phyloP scores from a whole-genome alignment of 495 filamentous ascomycete genomes.

The Hypoxylon fuscum region DNA sequence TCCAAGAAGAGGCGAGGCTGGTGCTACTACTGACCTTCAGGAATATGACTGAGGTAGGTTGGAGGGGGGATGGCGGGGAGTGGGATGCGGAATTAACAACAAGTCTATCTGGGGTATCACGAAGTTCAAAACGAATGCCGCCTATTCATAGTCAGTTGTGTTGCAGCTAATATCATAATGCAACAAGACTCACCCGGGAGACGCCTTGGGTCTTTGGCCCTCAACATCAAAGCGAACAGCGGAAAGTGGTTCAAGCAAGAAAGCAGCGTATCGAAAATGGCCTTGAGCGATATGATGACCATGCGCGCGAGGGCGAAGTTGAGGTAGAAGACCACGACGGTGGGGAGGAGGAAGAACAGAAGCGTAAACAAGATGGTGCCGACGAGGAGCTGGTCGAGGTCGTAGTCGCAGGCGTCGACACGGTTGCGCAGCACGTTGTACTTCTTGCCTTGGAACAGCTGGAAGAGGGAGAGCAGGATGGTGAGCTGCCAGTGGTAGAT shows the following conservation, averaged over 20 bases:
- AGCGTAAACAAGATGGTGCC: slow-evolving; percentile 97
- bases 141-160: slow-evolving; percentile 56
- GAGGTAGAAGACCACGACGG: slow-evolving; percentile 94
- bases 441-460: slow-evolving; percentile 97
- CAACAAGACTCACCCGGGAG: slow-evolving; percentile 79
- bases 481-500: slow-evolving; percentile 99
- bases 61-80: slow-evolving; percentile 30
- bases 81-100: slow-evolving; percentile 43
- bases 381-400: slow-evolving; percentile 95
- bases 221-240: slow-evolving; percentile 95
- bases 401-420: slow-evolving; percentile 98
- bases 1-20: not conserved
- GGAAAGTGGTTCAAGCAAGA: slow-evolving; percentile 98
- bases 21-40: slow-evolving; percentile 68
- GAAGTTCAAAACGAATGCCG: slow-evolving; percentile 90
- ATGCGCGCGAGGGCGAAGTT: slow-evolving; percentile 95
- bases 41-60: slow-evolving; percentile 77
- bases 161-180: not conserved
- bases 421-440: slow-evolving; percentile 96
- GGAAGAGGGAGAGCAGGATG: slow-evolving; percentile 95
- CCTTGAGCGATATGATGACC: slow-evolving; percentile 93
- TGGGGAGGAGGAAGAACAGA: slow-evolving; percentile 93
- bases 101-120: slow-evolving; percentile 69
- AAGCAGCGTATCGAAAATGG: slow-evolving; percentile 84
- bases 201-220: slow-evolving; percentile 90